These are phyloP conservation scores for Asterochloris sp. DNA, from an alignment of 139 green algal species.

Conservation along the genomic window DNA sequence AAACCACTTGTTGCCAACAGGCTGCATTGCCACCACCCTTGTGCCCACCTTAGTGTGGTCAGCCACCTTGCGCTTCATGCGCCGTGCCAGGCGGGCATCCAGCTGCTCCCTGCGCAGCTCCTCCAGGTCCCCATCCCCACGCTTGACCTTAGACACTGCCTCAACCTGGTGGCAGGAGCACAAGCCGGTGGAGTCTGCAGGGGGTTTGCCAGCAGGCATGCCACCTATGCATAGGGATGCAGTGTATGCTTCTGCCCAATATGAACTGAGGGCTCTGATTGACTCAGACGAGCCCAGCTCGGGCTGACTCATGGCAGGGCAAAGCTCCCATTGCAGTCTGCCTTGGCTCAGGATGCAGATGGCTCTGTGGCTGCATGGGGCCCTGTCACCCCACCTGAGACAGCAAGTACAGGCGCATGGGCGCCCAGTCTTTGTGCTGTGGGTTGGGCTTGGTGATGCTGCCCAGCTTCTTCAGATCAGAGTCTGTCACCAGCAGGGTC, in stretches of 20 bases:
- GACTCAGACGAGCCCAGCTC: neutral
- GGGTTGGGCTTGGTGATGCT: conserved; percentile 57
- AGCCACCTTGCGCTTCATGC: conserved; percentile 5
- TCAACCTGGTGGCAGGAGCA: conserved; percentile 21
- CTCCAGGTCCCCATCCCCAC: conserved; percentile 38
- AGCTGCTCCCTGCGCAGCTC: neutral
- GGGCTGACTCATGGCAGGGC: neutral
- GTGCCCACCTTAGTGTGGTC: conserved; percentile 9
- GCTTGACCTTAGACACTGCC: conserved; percentile 28
- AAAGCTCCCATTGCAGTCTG: neutral
- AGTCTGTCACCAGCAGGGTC: conserved; percentile 49
- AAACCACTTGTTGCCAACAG: too few species aligned
- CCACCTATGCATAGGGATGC: neutral
- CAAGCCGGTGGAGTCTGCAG: neutral
- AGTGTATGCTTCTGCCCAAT: neutral
- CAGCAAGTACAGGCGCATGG: conserved; percentile 66
- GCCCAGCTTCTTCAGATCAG: conserved; percentile 53
- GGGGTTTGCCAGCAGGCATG: neutral
- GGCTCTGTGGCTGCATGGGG: neutral
- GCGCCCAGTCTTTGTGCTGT: conserved; percentile 54
- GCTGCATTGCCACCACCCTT: too few species aligned
- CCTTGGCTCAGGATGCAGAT: neutral
- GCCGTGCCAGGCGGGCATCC: neutral
- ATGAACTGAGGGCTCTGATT: neutral
- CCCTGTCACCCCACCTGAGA: conserved; percentile 39